A percentile compares a stretch with the other conserved stretches of the same genome.
Conservation (phyloP, 257 asterid genomes). For the Penstemon newberryi region DNA sequence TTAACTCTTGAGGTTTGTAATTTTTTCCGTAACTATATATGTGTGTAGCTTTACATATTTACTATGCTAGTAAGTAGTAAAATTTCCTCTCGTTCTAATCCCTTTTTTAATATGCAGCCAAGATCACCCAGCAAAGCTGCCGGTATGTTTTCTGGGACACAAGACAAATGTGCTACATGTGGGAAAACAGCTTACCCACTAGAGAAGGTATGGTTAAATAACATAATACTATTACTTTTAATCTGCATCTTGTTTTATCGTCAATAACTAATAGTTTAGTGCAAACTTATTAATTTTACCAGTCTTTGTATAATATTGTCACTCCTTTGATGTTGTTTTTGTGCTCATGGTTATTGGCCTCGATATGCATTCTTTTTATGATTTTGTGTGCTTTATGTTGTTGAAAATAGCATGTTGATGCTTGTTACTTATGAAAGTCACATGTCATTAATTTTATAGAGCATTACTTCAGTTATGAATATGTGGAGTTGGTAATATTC, state of each 20-base stretch:
- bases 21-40: constrained; percentile 8
- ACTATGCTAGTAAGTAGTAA: neutral
- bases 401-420: too few relatives aligned
- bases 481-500: too few relatives aligned
- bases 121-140: constrained; percentile 94
- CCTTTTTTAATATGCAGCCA: constrained; percentile 46
- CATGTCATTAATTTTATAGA: too few relatives aligned
- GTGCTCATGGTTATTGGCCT: too few relatives aligned
- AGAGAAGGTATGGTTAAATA: constrained; percentile 64
- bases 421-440: too few relatives aligned
- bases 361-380: too few relatives aligned
- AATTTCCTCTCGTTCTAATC: constrained; percentile 23
- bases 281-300: neutral
- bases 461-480: too few relatives aligned
- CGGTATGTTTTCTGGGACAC: constrained; percentile 94
- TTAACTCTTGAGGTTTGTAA: constrained; percentile 74
- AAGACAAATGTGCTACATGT: constrained; percentile 92
- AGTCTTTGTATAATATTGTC: too few relatives aligned
- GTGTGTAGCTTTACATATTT: constrained; percentile 1
- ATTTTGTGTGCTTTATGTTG: too few relatives aligned
- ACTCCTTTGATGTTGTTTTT: too few relatives aligned
- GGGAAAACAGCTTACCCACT: constrained; percentile 93
- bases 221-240: neutral
- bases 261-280: neutral
- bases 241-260: neutral